phyloP scores from a whole-genome alignment of 495 filamentous ascomycete species.

The Penicillium cataractarum region DNA sequence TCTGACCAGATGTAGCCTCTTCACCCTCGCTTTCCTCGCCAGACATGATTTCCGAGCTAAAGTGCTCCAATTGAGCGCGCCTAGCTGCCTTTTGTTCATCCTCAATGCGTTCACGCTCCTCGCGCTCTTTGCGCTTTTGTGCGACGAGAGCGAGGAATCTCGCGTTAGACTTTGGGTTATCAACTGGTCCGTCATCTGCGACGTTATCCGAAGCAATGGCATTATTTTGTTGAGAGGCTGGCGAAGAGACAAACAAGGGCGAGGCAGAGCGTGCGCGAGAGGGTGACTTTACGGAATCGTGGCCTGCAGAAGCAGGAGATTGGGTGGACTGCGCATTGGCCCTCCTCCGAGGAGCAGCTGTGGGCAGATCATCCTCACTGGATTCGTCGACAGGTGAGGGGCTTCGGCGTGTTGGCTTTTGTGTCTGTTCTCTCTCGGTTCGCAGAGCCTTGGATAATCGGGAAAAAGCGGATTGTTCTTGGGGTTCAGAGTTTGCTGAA shows the following conservation, averaged over 20 bases:
- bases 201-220: conserved; percentile 18
- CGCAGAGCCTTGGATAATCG: conserved; percentile 37
- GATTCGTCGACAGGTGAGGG: conserved; percentile 17
- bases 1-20: conserved; percentile 59
- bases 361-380: conserved; percentile 45
- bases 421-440: conserved; percentile 19
- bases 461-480: conserved; percentile 41
- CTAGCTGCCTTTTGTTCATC: conserved; percentile 55
- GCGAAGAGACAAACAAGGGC: conserved; percentile 47
- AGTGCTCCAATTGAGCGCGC: conserved; percentile 38
- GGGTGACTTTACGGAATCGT: conserved; percentile 22
- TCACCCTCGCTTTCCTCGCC: conserved; percentile 52
- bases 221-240: conserved; percentile 15
- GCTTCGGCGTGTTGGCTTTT: conserved; percentile 20
- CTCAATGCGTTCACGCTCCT: conserved; percentile 63
- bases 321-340: conserved; percentile 20
- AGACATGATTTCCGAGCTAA: conserved; percentile 41
- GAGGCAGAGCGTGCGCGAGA: conserved; percentile 37
- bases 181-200: conserved; percentile 42
- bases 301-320: conserved; percentile 3
- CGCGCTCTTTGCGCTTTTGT: conserved; percentile 69
- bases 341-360: conserved; percentile 37
- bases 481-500: neutral
- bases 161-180: conserved; percentile 54
- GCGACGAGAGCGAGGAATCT: conserved; percentile 70